Base-by-base conservation (phyloP, 208 protist species). In the Crithidia expoeki region DNA sequence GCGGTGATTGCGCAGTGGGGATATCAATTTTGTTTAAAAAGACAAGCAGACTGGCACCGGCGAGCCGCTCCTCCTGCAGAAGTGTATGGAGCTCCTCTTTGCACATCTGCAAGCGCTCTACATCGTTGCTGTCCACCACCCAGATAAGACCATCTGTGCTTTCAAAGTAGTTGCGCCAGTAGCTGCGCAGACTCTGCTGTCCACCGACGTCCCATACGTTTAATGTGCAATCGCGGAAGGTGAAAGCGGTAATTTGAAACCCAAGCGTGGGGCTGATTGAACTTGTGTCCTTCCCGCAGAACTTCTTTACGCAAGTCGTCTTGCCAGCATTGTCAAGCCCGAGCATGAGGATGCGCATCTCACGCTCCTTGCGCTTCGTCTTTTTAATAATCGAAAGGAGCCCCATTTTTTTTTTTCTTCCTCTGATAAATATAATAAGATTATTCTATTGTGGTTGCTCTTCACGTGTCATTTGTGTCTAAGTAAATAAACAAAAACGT, bases 21-120 rank as follows among this genome's bases (percentile, higher is more conserved):
- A 99, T 90, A 81, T 99, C 99, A 62, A 99, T 95, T 84, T 99
- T 99, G 84, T 99, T 99, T 33, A 99, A 95, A 68, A 99, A 99
- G n/a, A 99, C 89, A 1, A 99, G 85, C 59, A 99, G 79, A 42
- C 98, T 98, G 11, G 98, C 98, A 5, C 98, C 98, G 14, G 98
- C 98, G 0, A 99, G 84, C 23, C 98, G 93, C 86, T 99, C 96
- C 72, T 99, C 97, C 47, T 95, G 78, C 36, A 99, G 86, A 16
- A 99, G 78, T 14, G 74, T 61, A 34, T 94, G 84, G 30, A 99
- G 86, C 91, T 99, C 98, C 52, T 70, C 62, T 47, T 89, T 94
- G 83, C 97, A 99, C 76, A 98, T 95, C 49, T 95, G 81, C 52
- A 90, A 89, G 25, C 88, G 81, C n/a, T 77, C 86, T 33, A 79